Conservation (phyloP, 2,329 filamentous ascomycete genomes). For the Tolypocladium cylindrosporum region DNA sequence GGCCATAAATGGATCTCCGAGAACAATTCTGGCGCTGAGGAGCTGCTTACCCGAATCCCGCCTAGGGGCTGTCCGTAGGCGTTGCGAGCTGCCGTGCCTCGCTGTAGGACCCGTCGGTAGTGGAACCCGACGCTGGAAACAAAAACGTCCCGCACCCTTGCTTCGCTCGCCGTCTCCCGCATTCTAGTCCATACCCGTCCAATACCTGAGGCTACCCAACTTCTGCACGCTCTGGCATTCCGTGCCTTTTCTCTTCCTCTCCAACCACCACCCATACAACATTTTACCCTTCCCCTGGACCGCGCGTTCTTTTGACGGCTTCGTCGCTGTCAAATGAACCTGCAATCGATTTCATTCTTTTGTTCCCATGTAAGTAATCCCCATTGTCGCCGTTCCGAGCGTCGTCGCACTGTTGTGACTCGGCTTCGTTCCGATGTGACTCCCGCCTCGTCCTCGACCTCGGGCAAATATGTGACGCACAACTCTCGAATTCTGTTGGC, state of each 20-base stretch:
- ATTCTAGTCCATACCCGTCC: constrained; percentile 1
- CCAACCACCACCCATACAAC: constrained; percentile 3
- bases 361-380: constrained; percentile 51
- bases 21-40: not conserved
- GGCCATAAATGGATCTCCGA: not conserved
- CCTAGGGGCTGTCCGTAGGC: not conserved
- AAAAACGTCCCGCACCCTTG: not conserved
- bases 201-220: not conserved
- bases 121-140: not conserved
- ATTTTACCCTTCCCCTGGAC: constrained; percentile 18
- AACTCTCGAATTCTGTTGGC: not conserved
- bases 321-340: constrained; percentile 93
- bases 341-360: constrained; percentile 59
- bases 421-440: not conserved
- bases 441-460: not conserved
- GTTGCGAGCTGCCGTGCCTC: not conserved
- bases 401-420: not conserved
- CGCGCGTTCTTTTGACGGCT: constrained; percentile 92
- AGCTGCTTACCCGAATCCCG: not conserved
- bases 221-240: constrained; percentile 1
- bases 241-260: constrained; percentile 6
- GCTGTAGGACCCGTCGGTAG: not conserved
- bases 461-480: not conserved
- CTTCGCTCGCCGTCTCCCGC: constrained; percentile 1
- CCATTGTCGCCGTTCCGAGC: not conserved